Base-by-base conservation (phyloP, 257 asterid species). In the Sherardia arvensis region DNA sequence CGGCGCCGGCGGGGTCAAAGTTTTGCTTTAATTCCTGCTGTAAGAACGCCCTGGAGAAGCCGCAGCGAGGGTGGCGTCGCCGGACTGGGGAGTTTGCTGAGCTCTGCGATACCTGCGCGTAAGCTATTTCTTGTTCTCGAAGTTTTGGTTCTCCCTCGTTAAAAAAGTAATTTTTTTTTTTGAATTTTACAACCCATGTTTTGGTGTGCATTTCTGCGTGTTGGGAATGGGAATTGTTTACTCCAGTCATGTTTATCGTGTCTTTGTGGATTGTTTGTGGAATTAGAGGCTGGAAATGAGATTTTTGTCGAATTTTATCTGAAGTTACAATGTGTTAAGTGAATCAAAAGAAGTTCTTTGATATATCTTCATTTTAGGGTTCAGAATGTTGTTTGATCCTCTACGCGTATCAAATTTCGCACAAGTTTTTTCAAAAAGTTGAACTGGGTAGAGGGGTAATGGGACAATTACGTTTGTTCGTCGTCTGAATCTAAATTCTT, bases 51-150 rank as follows among this genome's bases (percentile, higher is more conserved):
- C 34, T 91, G 66, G 87, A 80, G 49, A 79, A 43, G 70, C 74
- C 85, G 66, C 78, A 78, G 65, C 78, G 78, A 61, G 99, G 99
- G 34, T 89, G 99, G 99, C 94, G 99, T 27, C 91, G 97, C 72
- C 96, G 96, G 54, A 82, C 96, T 55, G 99, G 99, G 64, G 96
- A 92, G 67, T 89, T 77, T 73, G 97, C 96, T 14, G 82, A 84
- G 76, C 96, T 92, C 51, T 92, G 99, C 72, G 94, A 92, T 82
- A 88, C 85, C 74, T 92, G 99, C 97, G 85, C 88, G 99, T 92
- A 85, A 80, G 90, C 58, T 60, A 38, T 34, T 28, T 9, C 60
- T 54, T 62, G 59, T 15, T 51, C 15, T 4, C 1, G 28, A 54
- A 25, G 27, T 56, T 63, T 7, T 61, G 4, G 21, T 6, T 40